Percentiles rank a stretch among this genome's conserved stretches.
These are phyloP conservation scores for Petrea volubilis DNA, from an alignment of 257 asterid species.

Conservation along the genomic window DNA sequence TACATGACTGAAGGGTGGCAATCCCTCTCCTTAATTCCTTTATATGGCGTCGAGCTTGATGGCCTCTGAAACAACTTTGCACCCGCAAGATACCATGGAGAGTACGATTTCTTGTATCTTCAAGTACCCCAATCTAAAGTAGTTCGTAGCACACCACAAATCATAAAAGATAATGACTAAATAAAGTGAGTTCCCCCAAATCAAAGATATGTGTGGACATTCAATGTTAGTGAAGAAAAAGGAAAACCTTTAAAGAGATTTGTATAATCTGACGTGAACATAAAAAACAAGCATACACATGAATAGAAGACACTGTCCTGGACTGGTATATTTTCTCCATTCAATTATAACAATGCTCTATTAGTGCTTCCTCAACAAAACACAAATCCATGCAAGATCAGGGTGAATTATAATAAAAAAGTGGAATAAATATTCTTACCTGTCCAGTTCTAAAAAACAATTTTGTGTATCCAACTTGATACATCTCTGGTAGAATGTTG, in stretches of 20 bases:
- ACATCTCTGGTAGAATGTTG: slow-evolving; percentile 96
- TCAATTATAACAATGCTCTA: background rate
- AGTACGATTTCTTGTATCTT: slow-evolving; percentile 93
- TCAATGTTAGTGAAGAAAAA: slow-evolving; percentile 5
- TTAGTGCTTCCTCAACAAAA: slow-evolving; percentile 13
- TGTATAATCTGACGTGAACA: background rate
- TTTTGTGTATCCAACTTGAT: slow-evolving; percentile 98
- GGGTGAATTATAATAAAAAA: slow-evolving; percentile 1
- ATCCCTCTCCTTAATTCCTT: slow-evolving; percentile 64
- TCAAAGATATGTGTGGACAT: background rate
- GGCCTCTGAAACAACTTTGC: slow-evolving; percentile 98
- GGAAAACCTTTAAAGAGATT: background rate
- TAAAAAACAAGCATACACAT: background rate
- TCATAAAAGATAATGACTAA: background rate
- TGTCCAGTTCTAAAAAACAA: slow-evolving; percentile 98
- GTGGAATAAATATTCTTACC: slow-evolving; percentile 41
- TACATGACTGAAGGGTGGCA: slow-evolving; percentile 83
- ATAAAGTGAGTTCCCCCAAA: background rate
- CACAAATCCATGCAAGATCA: background rate
- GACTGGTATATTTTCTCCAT: background rate
- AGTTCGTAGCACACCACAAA: slow-evolving; percentile 2
- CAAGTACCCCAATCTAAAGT: slow-evolving; percentile 87
- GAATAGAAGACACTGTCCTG: background rate
- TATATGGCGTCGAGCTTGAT: slow-evolving; percentile 72
- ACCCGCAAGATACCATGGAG: slow-evolving; percentile 92